Evolutionary conservation across 768 basidiomycete species (phyloP), one percentile per base, ranked within the genome.

Genomic region (Fibroporia radiculosa): DNA sequence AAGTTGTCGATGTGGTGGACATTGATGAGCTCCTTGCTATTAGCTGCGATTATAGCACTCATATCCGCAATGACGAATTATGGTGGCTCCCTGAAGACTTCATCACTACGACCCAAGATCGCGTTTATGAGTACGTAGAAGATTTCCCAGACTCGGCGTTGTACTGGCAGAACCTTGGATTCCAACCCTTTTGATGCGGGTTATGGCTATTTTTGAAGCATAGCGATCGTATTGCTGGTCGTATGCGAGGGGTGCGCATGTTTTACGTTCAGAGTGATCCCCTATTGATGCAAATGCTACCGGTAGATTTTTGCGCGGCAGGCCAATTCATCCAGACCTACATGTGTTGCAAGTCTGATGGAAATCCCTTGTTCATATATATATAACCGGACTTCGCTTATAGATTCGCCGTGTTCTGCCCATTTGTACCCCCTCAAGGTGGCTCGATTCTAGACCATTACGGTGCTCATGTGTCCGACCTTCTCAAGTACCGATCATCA

Each of bases 11-110:
- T 49, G 64, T 62, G 18, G 48, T 49, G 13, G 74, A 76, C 48
- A 65, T 77, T 31, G 49, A 52, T 6, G 61, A 70, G 40, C 54
- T 75, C 13, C 58, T 77, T 28, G 50, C 53, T 7, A 55, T 73
- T n/a, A 67, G 66, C 6, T 37, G 41, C 3, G 20, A 42, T 5
- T 26, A 37, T 22, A 40, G 42, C 4, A 34, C 40, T 11, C 23
- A 31, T 31, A 20, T 47, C 2, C 20, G 25, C 45, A 38, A 47
- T 42, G 22, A 22, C 1, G 40, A 38, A 11, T 12, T 47, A n/a
- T 4, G 8, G 24, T 56, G 55, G 55, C 6, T 56, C 27, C 55
- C 52, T 18, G 20, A 19, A 6, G 33, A 22, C n/a, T 46, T 56
- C 18, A 19, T 49, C 11, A 22, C 38, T 7, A 40, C 26, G 11